Base-by-base conservation (phyloP, 805 yeast species). In the Candida ipomoeae region DNA sequence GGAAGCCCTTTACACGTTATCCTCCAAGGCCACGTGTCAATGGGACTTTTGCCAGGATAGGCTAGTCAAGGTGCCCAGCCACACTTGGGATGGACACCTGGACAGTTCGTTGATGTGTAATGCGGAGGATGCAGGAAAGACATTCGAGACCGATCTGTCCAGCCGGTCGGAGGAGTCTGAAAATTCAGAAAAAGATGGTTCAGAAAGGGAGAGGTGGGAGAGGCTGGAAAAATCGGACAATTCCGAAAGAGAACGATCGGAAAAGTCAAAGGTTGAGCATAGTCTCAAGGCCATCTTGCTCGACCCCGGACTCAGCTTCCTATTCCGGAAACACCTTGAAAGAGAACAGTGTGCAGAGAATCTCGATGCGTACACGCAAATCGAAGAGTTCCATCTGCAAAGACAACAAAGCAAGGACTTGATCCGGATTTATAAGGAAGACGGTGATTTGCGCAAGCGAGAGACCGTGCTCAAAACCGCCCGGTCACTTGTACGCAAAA, bases 241-340 rank as follows among this genome's bases (percentile, higher is more conserved):
- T 14, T 40, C 23, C 4, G 29, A 23, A 7, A 26, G 8, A 26
- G 29, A 26, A 8, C 29, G 29, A 11, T 14, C 14, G 29, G 38
- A 42, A 7, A 18, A 20, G n/a, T 18, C 29, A 13, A 37, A 11
- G 17, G 31, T 23, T 20, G 31, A 10, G 13, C 43, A 21, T 33
- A 41, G 29, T 31, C 44, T 49, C 37, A 66, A 70, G 32, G 74
- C 74, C 7, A 72, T 85, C 3, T 61, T 89, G 8, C 66, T 68
- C 8, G 96, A 89, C 62, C 95, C 96, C 0, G 96, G 94, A 0
- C 69, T 84, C 70, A 73, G 85, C 48, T 81, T 80, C 48, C 65
- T 88, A 8, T 87, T 89, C 65, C 74, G 82, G 53, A 69, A 71
- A n/a, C 89, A 87, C 62, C 63, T 89, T 46, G 81, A 78, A 45